These are phyloP conservation scores for Arxiozyma heterogenica DNA, from an alignment of 1,139 yeast species.

Conservation along the genomic window DNA sequence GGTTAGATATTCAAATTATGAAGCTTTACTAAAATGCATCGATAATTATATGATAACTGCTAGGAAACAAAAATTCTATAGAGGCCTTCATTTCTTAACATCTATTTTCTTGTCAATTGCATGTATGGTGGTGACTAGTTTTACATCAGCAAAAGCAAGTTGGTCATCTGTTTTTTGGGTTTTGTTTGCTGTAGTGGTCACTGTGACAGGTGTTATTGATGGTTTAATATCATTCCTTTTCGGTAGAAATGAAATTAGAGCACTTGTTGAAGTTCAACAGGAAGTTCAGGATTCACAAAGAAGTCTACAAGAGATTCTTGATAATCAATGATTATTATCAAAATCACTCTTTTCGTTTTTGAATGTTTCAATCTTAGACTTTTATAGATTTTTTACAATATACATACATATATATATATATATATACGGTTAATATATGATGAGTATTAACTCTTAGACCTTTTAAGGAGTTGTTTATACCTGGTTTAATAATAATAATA, in stretches of 20 bases:
- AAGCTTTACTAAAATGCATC: slow-evolving; percentile 50
- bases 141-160: slow-evolving; percentile 47
- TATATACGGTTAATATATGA: background rate
- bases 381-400: background rate
- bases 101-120: slow-evolving; percentile 46
- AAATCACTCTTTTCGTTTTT: background rate
- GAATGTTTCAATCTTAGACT: background rate
- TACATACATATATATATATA: too few species aligned
- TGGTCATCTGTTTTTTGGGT: slow-evolving; percentile 56
- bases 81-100: slow-evolving; percentile 53
- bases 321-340: background rate
- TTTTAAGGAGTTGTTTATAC: background rate
- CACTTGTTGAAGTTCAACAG: slow-evolving; percentile 56
- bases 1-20: slow-evolving; percentile 37
- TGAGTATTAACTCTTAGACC: background rate
- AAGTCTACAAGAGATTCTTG: slow-evolving; percentile 3
- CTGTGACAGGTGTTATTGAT: slow-evolving; percentile 60
- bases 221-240: slow-evolving; percentile 74
- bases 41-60: slow-evolving; percentile 47
- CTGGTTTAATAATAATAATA: background rate
- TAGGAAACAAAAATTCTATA: slow-evolving; percentile 52
- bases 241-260: slow-evolving; percentile 70
- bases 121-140: slow-evolving; percentile 49
- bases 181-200: slow-evolving; percentile 42
- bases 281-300: slow-evolving; percentile 45